A percentile compares a stretch with the other conserved stretches of the same genome.
These are phyloP conservation scores for Aphanomyces stellatus DNA, from an alignment of 352 stramenopile genomes.

Conservation along the genomic window DNA sequence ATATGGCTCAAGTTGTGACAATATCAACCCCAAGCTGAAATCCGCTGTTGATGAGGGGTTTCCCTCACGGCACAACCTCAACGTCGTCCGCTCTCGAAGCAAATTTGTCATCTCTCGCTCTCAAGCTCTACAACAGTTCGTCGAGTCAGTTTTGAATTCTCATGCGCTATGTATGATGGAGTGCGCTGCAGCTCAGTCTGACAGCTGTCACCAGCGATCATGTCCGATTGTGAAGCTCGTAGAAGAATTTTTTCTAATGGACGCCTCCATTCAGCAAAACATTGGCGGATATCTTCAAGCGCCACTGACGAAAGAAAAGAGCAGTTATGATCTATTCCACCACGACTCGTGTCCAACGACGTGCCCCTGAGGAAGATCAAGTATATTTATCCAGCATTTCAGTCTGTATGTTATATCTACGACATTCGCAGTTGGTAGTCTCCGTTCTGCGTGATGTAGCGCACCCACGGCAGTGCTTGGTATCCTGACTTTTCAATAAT, in stretches of 20 bases:
- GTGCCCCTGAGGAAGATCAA: too few relatives aligned
- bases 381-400: too few relatives aligned
- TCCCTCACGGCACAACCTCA: background rate
- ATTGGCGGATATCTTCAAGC: background rate
- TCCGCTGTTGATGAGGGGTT: background rate
- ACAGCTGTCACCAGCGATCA: background rate
- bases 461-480: slow-evolving; percentile 98
- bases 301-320: too few relatives aligned
- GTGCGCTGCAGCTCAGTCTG: background rate
- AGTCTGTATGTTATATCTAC: too few relatives aligned
- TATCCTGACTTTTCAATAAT: slow-evolving; percentile 99
- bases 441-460: slow-evolving; percentile 99
- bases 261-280: background rate
- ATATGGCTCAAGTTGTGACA: background rate
- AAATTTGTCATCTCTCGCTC: background rate
- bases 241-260: background rate
- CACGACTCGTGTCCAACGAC: too few relatives aligned
- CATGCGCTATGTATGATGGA: background rate
- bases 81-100: background rate
- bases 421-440: slow-evolving; percentile 99
- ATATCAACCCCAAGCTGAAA: background rate
- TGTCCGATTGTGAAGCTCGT: background rate
- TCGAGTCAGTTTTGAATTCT: background rate
- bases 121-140: background rate
- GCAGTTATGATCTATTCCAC: too few relatives aligned